Percentiles rank a stretch among this genome's conserved stretches.
Conservation (phyloP, 2,329 filamentous ascomycete species). For the Diaporthe amygdali region DNA sequence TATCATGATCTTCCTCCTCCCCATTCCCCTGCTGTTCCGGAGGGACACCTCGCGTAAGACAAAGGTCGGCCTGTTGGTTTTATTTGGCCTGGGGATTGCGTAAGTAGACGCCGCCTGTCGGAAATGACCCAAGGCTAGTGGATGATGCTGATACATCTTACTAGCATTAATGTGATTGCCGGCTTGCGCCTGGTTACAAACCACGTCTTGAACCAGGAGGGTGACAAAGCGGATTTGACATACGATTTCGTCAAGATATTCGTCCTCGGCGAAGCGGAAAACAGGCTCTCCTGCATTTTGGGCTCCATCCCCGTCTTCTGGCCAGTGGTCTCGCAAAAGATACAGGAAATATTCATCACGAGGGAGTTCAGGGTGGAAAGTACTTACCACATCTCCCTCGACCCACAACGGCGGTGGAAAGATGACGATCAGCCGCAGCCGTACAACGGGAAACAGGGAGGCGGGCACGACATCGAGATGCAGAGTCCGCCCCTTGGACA, state of each 20-base stretch:
- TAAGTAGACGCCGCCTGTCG: conserved; percentile 26
- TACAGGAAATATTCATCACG: conserved; percentile 35
- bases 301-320: conserved; percentile 12
- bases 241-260: conserved; percentile 40
- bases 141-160: background rate
- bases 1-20: conserved; percentile 37
- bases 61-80: conserved; percentile 33
- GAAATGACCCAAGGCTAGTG: background rate
- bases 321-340: conserved; percentile 32
- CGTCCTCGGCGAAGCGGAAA: conserved; percentile 38
- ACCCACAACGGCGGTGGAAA: background rate
- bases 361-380: conserved; percentile 23
- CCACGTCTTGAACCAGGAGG: conserved; percentile 34
- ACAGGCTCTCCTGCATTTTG: conserved; percentile 28
- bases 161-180: conserved; percentile 36
- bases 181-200: conserved; percentile 38
- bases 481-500: background rate
- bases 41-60: conserved; percentile 34
- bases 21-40: conserved; percentile 35
- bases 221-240: conserved; percentile 34
- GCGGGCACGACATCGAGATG: background rate
- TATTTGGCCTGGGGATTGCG: conserved; percentile 38
- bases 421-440: background rate
- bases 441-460: background rate
- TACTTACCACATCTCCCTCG: background rate